A percentile compares a stretch with the other conserved stretches of the same genome.
Evolutionary conservation across 1,284 basidiomycete species (phyloP).

Genomic region (Peniophora sp.): DNA sequence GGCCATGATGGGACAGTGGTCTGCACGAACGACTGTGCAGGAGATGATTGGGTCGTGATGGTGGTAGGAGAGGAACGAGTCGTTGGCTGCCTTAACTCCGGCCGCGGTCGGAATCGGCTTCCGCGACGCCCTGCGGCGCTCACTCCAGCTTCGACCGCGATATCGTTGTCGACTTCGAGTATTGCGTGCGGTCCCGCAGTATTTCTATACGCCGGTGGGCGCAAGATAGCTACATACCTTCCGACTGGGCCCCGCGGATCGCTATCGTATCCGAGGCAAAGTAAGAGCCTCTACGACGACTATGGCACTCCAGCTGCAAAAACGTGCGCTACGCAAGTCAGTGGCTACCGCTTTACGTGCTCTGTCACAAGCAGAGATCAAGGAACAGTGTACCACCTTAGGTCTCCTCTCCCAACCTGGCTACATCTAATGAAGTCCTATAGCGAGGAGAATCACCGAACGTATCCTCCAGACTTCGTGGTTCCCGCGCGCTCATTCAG

Average conservation of each 20-base stretch:
- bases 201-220: background rate
- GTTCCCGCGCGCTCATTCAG: conserved; percentile 38
- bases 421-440: background rate
- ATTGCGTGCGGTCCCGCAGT: no score
- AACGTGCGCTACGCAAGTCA: background rate
- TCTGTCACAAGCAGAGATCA: background rate
- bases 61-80: no score
- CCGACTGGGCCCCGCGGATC: background rate
- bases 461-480: conserved; percentile 40
- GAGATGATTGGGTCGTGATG: no score
- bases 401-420: background rate
- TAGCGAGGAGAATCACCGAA: conserved; percentile 47
- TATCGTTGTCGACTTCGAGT: background rate
- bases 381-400: background rate
- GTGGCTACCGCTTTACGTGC: background rate
- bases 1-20: no score
- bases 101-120: no score
- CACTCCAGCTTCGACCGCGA: background rate
- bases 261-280: background rate
- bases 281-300: background rate
- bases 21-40: no score
- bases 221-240: background rate
- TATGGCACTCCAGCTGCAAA: background rate
- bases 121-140: background rate
- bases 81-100: no score